These are phyloP conservation scores for Spathaspora jeffriesii DNA, from an alignment of 1,139 yeast genomes.

Conservation along the genomic window DNA sequence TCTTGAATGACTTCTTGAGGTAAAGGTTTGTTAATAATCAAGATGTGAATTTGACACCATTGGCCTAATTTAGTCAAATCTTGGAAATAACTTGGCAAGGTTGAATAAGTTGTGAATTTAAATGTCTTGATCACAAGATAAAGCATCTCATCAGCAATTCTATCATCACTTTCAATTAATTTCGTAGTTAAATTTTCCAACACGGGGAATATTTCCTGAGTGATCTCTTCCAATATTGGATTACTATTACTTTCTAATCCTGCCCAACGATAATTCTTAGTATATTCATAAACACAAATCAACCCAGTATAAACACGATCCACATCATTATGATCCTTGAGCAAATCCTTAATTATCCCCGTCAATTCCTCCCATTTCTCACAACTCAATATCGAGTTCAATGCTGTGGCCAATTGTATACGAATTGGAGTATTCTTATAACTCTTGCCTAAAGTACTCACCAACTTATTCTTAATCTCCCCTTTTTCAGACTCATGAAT, in stretches of 20 bases:
- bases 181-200: conserved; percentile 51
- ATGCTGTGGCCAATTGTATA: conserved; percentile 44
- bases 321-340: conserved; percentile 44
- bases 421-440: conserved; percentile 34
- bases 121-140: conserved; percentile 65
- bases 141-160: conserved; percentile 53
- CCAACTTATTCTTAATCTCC: conserved; percentile 50
- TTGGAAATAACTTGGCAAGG: conserved; percentile 59
- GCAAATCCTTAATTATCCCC: conserved; percentile 35
- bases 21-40: conserved; percentile 47
- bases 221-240: conserved; percentile 48
- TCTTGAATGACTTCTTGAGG: conserved; percentile 38
- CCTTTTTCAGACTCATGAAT: conserved; percentile 53
- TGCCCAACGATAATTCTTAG: conserved; percentile 58
- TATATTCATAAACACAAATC: conserved; percentile 54
- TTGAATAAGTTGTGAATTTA: conserved; percentile 59
- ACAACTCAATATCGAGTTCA: conserved; percentile 41
- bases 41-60: conserved; percentile 66
- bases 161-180: conserved; percentile 29
- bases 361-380: conserved; percentile 50
- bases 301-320: conserved; percentile 61
- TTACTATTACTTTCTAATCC: conserved; percentile 33
- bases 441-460: conserved; percentile 43
- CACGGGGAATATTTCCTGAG: conserved; percentile 52
- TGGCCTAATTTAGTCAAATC: conserved; percentile 51